phyloP scores from a whole-genome alignment of 495 filamentous ascomycete species.

The Talaromyces nanjingensis region DNA sequence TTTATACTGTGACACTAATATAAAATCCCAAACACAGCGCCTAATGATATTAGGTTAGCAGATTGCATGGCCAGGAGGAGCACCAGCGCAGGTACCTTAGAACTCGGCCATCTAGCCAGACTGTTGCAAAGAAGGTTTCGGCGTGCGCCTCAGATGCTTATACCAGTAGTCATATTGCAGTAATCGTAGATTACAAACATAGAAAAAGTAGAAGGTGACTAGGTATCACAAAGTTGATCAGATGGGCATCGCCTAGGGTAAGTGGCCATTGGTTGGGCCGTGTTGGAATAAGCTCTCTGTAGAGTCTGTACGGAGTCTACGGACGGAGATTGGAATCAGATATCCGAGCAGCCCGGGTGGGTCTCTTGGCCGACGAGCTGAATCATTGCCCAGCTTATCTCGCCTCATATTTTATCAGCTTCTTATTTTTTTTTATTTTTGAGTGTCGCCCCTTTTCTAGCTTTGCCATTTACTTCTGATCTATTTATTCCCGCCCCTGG shows the following conservation, averaged over 20 bases:
- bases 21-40: no score
- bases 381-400: background rate
- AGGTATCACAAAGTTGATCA: background rate
- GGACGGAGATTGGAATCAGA: background rate
- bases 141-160: no score
- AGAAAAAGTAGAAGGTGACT: no score
- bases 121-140: no score
- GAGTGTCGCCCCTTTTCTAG: background rate
- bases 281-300: background rate
- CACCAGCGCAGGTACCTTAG: background rate
- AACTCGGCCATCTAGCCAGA: background rate
- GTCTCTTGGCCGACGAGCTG: background rate
- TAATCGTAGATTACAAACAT: no score
- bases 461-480: background rate
- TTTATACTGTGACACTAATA: no score
- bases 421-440: background rate
- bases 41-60: no score
- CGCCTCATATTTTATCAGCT: background rate
- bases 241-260: no score
- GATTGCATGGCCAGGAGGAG: no score
- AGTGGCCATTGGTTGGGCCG: background rate
- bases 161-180: no score
- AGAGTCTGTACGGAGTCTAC: no score
- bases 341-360: background rate
- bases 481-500: background rate